A percentile compares a stretch with the other conserved stretches of the same genome.
These are phyloP conservation scores for Nemania sp. DNA, from an alignment of 2,329 filamentous ascomycete genomes.

Conservation along the genomic window DNA sequence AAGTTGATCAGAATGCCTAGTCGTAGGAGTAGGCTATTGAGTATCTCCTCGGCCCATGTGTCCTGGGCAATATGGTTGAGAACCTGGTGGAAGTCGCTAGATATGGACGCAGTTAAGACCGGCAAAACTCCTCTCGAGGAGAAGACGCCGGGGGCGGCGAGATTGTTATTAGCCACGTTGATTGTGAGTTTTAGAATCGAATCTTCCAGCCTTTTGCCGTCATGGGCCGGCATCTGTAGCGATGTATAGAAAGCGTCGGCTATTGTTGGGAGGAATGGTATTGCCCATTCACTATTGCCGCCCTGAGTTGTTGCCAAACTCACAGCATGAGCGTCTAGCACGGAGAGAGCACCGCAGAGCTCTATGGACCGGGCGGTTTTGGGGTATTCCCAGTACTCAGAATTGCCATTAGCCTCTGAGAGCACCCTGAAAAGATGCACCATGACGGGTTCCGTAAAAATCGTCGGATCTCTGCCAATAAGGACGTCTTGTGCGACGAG, in stretches of 20 bases:
- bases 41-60: slow-evolving; percentile 52
- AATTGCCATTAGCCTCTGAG: slow-evolving; percentile 40
- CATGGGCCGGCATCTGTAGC: slow-evolving; percentile 42
- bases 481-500: slow-evolving; percentile 57
- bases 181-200: slow-evolving; percentile 73
- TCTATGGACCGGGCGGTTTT: slow-evolving; percentile 41
- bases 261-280: slow-evolving; percentile 56
- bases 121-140: slow-evolving; percentile 61
- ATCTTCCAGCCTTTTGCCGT: slow-evolving; percentile 48
- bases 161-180: slow-evolving; percentile 84
- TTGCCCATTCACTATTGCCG: slow-evolving; percentile 51
- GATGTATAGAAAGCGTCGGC: slow-evolving; percentile 52
- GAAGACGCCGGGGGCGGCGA: slow-evolving; percentile 70
- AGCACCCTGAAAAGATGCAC: slow-evolving; percentile 55
- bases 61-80: slow-evolving; percentile 53
- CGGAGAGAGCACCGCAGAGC: slow-evolving; percentile 50
- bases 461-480: slow-evolving; percentile 50
- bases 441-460: slow-evolving; percentile 55
- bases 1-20: slow-evolving; percentile 88
- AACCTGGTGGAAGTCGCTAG: slow-evolving; percentile 55
- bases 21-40: slow-evolving; percentile 76
- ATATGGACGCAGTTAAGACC: slow-evolving; percentile 54
- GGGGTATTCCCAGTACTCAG: slow-evolving; percentile 45
- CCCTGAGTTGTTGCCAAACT: slow-evolving; percentile 49
- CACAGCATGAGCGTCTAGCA: slow-evolving; percentile 60